phyloP scores from a whole-genome alignment of 73 alveolate genomes.

The Uronychia setigera region DNA sequence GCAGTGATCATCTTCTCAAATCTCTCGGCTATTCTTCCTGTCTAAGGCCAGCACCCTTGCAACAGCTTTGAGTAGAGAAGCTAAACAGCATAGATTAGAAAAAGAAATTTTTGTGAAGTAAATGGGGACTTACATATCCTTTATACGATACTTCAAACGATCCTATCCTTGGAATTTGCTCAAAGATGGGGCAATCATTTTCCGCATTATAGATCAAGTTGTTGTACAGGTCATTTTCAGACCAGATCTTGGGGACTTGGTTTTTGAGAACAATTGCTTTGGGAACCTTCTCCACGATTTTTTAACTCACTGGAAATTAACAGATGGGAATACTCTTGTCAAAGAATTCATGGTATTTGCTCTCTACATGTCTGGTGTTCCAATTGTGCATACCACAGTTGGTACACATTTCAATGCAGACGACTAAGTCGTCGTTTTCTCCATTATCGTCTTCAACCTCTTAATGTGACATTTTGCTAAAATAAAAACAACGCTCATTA shows the following conservation, averaged over 20 bases:
- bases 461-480: no score
- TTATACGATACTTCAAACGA: slow-evolving; percentile 53
- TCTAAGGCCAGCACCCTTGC: slow-evolving; percentile 49
- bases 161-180: slow-evolving; percentile 46
- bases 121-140: slow-evolving; percentile 22
- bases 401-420: slow-evolving; percentile 46
- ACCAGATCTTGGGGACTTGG: slow-evolving; percentile 48
- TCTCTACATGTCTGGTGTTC: slow-evolving; percentile 72
- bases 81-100: not conserved
- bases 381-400: slow-evolving; percentile 59
- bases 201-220: slow-evolving; percentile 41
- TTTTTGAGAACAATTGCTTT: slow-evolving; percentile 16
- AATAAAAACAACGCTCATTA: no score
- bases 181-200: not conserved
- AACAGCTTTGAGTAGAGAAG: slow-evolving; percentile 40
- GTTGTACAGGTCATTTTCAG: slow-evolving; percentile 30
- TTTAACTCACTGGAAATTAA: slow-evolving; percentile 9
- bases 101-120: no score
- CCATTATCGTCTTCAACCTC: not conserved
- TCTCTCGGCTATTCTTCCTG: slow-evolving; percentile 36
- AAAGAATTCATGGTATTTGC: slow-evolving; percentile 38
- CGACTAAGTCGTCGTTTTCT: no score
- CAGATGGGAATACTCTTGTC: no score
- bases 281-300: slow-evolving; percentile 23
- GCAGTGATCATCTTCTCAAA: slow-evolving; percentile 23